Evolutionary conservation across 805 yeast genomes (phyloP).

Genomic region (Candida krabiensis): DNA sequence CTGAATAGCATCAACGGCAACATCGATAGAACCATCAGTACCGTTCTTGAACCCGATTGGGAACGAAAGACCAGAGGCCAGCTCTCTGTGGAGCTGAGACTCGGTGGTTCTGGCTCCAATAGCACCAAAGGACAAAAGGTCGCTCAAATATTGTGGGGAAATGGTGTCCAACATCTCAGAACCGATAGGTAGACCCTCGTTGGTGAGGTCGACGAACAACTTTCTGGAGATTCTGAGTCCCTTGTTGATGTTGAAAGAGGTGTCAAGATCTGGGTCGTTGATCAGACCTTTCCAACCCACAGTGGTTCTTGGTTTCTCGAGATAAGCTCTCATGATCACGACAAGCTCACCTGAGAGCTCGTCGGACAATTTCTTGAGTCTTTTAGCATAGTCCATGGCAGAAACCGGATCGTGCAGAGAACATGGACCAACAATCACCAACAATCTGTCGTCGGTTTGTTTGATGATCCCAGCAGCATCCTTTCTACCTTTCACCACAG

Average conservation of each 20-base stretch:
- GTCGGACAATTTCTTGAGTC: conserved; percentile 64
- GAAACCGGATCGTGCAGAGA: conserved; percentile 90
- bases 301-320: conserved; percentile 98
- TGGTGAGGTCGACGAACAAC: conserved; percentile 78
- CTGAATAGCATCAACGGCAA: conserved; percentile 90
- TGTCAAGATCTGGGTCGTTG: conserved; percentile 94
- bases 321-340: conserved; percentile 94
- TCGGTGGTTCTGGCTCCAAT: conserved; percentile 99
- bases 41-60: conserved; percentile 99
- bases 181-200: conserved; percentile 85
- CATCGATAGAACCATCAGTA: conserved; percentile 91
- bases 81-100: conserved; percentile 95
- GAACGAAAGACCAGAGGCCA: conserved; percentile 97
- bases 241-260: conserved; percentile 90
- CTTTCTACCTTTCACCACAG: conserved; percentile 75
- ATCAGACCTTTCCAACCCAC: conserved; percentile 99
- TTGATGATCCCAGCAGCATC: conserved; percentile 73
- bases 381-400: conserved; percentile 82
- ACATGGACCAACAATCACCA: conserved; percentile 95
- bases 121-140: conserved; percentile 91
- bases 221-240: conserved; percentile 87
- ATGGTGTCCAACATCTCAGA: conserved; percentile 98
- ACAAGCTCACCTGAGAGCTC: conserved; percentile 75
- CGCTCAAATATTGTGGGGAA: conserved; percentile 93
- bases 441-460: conserved; percentile 77